Conservation (phyloP, 495 filamentous ascomycete species). For the Clohesyomyces aquaticus region DNA sequence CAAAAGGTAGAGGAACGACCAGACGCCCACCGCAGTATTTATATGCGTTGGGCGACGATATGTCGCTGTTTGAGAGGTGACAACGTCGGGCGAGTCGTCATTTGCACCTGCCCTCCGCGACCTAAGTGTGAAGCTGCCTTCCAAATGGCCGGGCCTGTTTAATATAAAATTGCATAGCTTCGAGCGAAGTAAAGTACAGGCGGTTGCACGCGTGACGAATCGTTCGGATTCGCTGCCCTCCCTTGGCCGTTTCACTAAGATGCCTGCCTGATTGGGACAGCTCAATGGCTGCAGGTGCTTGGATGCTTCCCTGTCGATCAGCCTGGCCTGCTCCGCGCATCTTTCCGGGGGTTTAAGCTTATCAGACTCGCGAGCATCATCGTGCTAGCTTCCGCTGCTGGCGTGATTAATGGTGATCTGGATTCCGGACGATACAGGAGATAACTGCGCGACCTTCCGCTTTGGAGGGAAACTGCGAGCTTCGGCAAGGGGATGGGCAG, state of each 20-base stretch:
- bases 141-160: slow-evolving; percentile 9
- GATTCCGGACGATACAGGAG: not conserved
- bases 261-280: slow-evolving; percentile 29
- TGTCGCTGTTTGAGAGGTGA: not conserved
- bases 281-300: slow-evolving; percentile 8
- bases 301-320: slow-evolving; percentile 30
- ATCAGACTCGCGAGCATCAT: slow-evolving; percentile 7
- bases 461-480: slow-evolving; percentile 17
- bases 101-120: slow-evolving; percentile 23
- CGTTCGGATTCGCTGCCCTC: slow-evolving; percentile 15
- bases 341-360: slow-evolving; percentile 18
- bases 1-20: slow-evolving; percentile 7
- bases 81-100: not conserved
- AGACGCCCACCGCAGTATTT: slow-evolving; percentile 6
- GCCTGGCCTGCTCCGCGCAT: too few relatives aligned
- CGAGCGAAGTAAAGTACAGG: not conserved
- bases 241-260: slow-evolving; percentile 20
- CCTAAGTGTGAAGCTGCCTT: slow-evolving; percentile 8
- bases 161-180: not conserved
- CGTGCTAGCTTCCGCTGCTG: slow-evolving; percentile 18
- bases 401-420: slow-evolving; percentile 7
- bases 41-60: slow-evolving; percentile 4
- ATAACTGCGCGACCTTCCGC: slow-evolving; percentile 27
- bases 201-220: slow-evolving; percentile 27
- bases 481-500: slow-evolving; percentile 3